These are phyloP conservation scores for Suhomyces choctaworum DNA, from an alignment of 1,139 yeast genomes.

Conservation along the genomic window DNA sequence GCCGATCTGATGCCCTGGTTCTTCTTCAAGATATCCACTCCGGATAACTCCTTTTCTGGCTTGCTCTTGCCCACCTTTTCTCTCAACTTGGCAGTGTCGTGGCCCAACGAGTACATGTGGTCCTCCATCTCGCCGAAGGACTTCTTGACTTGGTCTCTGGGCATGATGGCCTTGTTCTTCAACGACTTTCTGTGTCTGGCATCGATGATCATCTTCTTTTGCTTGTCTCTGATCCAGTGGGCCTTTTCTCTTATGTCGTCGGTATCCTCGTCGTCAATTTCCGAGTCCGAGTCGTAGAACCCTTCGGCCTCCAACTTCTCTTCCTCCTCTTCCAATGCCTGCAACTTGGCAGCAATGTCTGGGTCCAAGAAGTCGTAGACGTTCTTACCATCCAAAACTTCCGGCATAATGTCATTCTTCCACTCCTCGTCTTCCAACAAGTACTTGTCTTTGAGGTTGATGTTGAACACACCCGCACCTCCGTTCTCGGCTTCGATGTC, in stretches of 20 bases:
- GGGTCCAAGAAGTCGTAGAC: slow-evolving; percentile 97
- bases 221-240: slow-evolving; percentile 91
- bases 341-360: slow-evolving; percentile 88
- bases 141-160: slow-evolving; percentile 84
- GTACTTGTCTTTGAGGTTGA: slow-evolving; percentile 89
- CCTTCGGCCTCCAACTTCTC: slow-evolving; percentile 92
- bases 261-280: slow-evolving; percentile 63
- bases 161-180: slow-evolving; percentile 88
- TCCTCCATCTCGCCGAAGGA: slow-evolving; percentile 78
- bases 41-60: slow-evolving; percentile 51
- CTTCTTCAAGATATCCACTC: slow-evolving; percentile 71
- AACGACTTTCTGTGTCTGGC: slow-evolving; percentile 85
- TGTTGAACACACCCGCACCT: slow-evolving; percentile 97
- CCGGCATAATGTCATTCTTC: slow-evolving; percentile 98
- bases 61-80: slow-evolving; percentile 44
- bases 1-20: slow-evolving; percentile 48
- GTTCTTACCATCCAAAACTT: slow-evolving; percentile 91
- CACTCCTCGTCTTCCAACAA: slow-evolving; percentile 92
- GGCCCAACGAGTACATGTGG: slow-evolving; percentile 87
- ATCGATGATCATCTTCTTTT: slow-evolving; percentile 87
- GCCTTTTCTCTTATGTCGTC: slow-evolving; percentile 85
- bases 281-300: slow-evolving; percentile 89
- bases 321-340: slow-evolving; percentile 96
- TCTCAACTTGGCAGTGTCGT: slow-evolving; percentile 70
- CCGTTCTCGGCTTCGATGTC: slow-evolving; percentile 94